A percentile compares a stretch with the other conserved stretches of the same genome.
Evolutionary conservation across 176 grass and related monocot genomes (phyloP).

Genomic region (Microstegium vimineum): DNA sequence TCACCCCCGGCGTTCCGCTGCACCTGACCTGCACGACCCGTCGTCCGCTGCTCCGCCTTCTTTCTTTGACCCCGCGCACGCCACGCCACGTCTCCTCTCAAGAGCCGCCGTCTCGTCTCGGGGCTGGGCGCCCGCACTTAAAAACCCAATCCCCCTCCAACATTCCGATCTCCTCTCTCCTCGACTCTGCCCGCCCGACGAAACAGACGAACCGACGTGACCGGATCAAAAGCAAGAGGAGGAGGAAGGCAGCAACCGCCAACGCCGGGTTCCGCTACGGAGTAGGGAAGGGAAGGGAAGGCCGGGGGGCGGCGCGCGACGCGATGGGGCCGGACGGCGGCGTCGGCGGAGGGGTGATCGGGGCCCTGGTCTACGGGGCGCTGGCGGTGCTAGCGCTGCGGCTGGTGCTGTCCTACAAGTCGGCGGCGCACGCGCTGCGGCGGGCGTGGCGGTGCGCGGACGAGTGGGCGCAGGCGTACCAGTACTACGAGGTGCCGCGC

Average conservation of each 20-base stretch:
- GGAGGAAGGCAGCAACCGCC: not conserved
- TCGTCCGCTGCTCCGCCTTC: not conserved
- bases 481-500: conserved; percentile 84
- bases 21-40: not conserved
- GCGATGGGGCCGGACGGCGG: conserved; percentile 26
- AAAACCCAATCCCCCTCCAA: conserved; percentile 21
- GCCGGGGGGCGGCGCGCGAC: not conserved
- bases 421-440: conserved; percentile 42
- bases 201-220: conserved; percentile 22
- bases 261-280: too few species aligned
- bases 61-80: conserved; percentile 33
- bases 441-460: conserved; percentile 68
- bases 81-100: not conserved
- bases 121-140: not conserved
- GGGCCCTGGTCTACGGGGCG: conserved; percentile 12
- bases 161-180: not conserved
- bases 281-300: not conserved
- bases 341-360: not conserved
- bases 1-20: too few species aligned
- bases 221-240: conserved; percentile 31
- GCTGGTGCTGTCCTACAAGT: conserved; percentile 64
- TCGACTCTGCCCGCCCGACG: not conserved
- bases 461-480: conserved; percentile 81
- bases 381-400: conserved; percentile 39
- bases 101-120: not conserved